These are phyloP conservation scores for Russula abietina DNA, from an alignment of 768 basidiomycete species.

Conservation along the genomic window DNA sequence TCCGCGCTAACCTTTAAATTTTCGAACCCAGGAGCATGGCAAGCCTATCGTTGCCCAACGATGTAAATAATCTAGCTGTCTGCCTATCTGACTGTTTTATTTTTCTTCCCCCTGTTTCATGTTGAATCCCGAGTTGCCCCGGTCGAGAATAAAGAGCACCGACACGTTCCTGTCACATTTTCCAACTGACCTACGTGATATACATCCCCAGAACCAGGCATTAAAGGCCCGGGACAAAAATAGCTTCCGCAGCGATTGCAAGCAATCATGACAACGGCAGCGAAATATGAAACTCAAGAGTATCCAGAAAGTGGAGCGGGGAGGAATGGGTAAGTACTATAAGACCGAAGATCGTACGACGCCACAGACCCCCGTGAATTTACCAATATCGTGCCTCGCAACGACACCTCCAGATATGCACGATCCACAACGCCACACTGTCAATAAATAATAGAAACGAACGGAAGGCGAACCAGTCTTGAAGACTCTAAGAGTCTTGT, in stretches of 20 bases:
- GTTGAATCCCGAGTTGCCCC: not conserved
- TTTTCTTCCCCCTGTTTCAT: not conserved
- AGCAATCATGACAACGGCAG: slow-evolving; percentile 12
- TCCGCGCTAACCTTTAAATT: not conserved
- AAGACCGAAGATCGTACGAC: slow-evolving; percentile 6
- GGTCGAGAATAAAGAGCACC: not conserved
- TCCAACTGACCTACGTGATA: slow-evolving; percentile 15
- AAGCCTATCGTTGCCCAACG: slow-evolving; percentile 76
- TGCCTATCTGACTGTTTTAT: not conserved
- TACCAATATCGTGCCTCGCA: slow-evolving; percentile 13
- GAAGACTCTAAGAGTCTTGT: slow-evolving; percentile 15
- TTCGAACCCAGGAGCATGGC: slow-evolving; percentile 60
- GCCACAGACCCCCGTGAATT: slow-evolving; percentile 1
- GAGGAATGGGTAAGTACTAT: slow-evolving; percentile 8
- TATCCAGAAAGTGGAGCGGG: slow-evolving; percentile 19
- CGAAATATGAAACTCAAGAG: slow-evolving; percentile 8
- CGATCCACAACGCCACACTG: slow-evolving; percentile 15
- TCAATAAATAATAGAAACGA: slow-evolving; percentile 23
- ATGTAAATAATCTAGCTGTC: slow-evolving; percentile 58
- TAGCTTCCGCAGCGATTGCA: slow-evolving; percentile 10
- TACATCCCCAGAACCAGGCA: slow-evolving; percentile 17
- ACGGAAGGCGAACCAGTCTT: slow-evolving; percentile 23
- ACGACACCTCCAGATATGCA: slow-evolving; percentile 10
- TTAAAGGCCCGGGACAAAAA: slow-evolving; percentile 1
- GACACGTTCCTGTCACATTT: slow-evolving; percentile 17